Evolutionary conservation across 2,329 filamentous ascomycete genomes (phyloP), one percentile per base, ranked within the genome.

Genomic region (Cryphonectria radicalis): DNA sequence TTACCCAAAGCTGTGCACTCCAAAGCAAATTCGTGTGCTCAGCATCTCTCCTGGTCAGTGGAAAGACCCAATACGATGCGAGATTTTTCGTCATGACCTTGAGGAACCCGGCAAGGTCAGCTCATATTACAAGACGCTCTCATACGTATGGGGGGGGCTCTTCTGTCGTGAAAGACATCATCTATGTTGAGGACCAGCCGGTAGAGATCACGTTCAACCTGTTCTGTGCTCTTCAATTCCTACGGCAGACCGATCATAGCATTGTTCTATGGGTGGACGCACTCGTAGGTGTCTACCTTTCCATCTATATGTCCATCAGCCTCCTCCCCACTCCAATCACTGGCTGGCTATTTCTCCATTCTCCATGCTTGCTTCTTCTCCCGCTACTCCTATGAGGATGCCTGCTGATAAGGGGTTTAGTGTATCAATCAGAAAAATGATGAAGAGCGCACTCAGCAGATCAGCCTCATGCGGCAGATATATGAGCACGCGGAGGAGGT

Each of bases 401-500:
- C 37, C 11, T 43, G 22, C 42, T 69, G 4, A 69, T 11, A 19
- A 11, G 0, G 4, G 5, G 6, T 19, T 1, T 17, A 72, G 70
- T 69, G 66, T 19, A 72, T 72, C 55, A 72, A 72, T n/a, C 67
- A 72, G 22, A 0, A 53, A 7, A 63, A 72, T 53, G 3, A 60
- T 19, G 14, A 5, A 69, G 57, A 42, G 67, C 28, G 42, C 32
- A 50, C 3, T n/a, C 11, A 17, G 14, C 66, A 72, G 17, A 67
- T 69, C 22, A 55, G 63, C 1, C 63, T 72, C 4, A 69, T 72
- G 70, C 55, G 57, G 14, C 8, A 7, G 8, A 72, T 72, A 37
- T 72, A 72, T 46, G 22, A 69, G 22, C 46, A 50, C 0, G 70
- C 67, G 11, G 25, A 17, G 19, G 43, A 66, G 25, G 67, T 72